These are phyloP conservation scores for Hypoxylon fragiforme DNA, from an alignment of 495 filamentous ascomycete genomes.

Conservation along the genomic window DNA sequence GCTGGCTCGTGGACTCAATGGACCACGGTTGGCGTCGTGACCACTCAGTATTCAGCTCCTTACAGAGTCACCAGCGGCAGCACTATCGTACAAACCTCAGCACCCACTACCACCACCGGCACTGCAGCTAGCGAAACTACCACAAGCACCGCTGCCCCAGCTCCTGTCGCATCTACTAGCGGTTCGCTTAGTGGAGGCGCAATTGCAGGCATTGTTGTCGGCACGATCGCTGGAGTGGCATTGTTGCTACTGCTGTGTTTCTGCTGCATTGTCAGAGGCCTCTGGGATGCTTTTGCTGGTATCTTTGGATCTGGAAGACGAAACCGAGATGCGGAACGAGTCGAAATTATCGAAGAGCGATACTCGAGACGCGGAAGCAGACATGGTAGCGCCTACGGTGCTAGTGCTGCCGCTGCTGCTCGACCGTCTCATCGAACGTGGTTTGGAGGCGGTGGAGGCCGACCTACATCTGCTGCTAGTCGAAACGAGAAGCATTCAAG, in stretches of 20 bases:
- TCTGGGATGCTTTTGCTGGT: slow-evolving; percentile 65
- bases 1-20: slow-evolving; percentile 44
- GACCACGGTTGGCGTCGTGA: slow-evolving; percentile 46
- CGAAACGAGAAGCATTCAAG: slow-evolving; percentile 56
- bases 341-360: slow-evolving; percentile 68
- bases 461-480: slow-evolving; percentile 55
- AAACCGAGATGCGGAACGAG: slow-evolving; percentile 54
- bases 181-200: slow-evolving; percentile 75
- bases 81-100: slow-evolving; percentile 37
- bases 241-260: slow-evolving; percentile 74
- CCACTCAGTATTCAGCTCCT: slow-evolving; percentile 59
- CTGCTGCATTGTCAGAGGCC: slow-evolving; percentile 70
- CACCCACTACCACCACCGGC: slow-evolving; percentile 50
- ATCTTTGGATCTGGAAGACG: slow-evolving; percentile 64
- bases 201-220: slow-evolving; percentile 94
- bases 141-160: slow-evolving; percentile 51
- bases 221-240: slow-evolving; percentile 73
- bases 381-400: slow-evolving; percentile 29
- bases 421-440: slow-evolving; percentile 60
- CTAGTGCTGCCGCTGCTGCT: slow-evolving; percentile 34
- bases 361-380: slow-evolving; percentile 58
- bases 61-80: slow-evolving; percentile 72
- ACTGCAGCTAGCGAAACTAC: slow-evolving; percentile 41
- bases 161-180: slow-evolving; percentile 40
- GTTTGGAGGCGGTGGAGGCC: slow-evolving; percentile 58